A percentile compares a stretch with the other conserved stretches of the same genome.
phyloP scores from a whole-genome alignment of 805 yeast genomes.

The Priceomyces haplophilus region DNA sequence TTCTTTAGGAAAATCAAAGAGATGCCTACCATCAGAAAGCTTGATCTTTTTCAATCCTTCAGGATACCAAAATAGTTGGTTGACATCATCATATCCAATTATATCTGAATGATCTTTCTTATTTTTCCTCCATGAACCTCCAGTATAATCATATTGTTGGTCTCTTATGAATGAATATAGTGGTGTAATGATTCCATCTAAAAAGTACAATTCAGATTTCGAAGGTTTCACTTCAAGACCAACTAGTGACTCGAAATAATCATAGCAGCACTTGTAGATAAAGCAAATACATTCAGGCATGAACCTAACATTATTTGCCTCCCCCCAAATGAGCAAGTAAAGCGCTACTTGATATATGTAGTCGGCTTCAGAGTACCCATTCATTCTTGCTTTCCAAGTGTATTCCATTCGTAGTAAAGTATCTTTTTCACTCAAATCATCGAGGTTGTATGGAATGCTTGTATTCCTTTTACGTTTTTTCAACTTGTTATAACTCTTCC shows the following conservation, averaged over 20 bases:
- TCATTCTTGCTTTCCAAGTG: conserved; percentile 71
- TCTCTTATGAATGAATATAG: conserved; percentile 57
- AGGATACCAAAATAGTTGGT: conserved; percentile 50
- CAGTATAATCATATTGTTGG: conserved; percentile 59
- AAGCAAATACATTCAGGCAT: conserved; percentile 43
- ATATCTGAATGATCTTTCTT: conserved; percentile 67
- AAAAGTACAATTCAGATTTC: conserved; percentile 21
- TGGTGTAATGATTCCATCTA: conserved; percentile 45
- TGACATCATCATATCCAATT: conserved; percentile 56
- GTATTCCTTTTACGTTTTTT: conserved; percentile 29
- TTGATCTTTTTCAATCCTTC: conserved; percentile 31
- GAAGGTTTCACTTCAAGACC: not conserved
- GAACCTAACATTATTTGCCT: conserved; percentile 62
- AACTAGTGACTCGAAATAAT: conserved; percentile 16
- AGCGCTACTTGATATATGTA: conserved; percentile 65
- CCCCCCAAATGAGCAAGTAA: conserved; percentile 70
- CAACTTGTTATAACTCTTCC: conserved; percentile 27
- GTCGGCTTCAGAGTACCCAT: conserved; percentile 48
- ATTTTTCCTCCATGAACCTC: conserved; percentile 54
- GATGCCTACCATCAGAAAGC: conserved; percentile 28
- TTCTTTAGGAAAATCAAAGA: conserved; percentile 26
- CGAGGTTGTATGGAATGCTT: conserved; percentile 31
- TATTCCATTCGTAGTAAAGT: conserved; percentile 20
- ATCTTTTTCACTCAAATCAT: conserved; percentile 16
- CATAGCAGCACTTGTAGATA: conserved; percentile 27